Percentiles rank a stretch among this genome's conserved stretches.
Evolutionary conservation across 2,329 filamentous ascomycete species (phyloP).

Genomic region (Ophiosphaerella herpotricha): DNA sequence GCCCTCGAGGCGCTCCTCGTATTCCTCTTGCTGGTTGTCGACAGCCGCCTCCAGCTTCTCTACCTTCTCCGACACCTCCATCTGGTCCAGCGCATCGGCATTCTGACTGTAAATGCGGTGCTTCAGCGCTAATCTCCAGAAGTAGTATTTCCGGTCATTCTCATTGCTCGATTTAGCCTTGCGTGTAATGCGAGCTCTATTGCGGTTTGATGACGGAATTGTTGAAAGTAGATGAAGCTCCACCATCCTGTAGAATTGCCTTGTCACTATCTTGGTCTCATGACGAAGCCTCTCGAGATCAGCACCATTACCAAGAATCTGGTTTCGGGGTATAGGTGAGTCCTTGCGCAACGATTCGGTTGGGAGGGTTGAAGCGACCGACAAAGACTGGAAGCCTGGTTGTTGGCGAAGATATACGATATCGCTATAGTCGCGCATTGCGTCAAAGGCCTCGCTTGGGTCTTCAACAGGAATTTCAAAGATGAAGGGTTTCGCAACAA

Average conservation of each 20-base stretch:
- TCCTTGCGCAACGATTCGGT: slow-evolving; percentile 58
- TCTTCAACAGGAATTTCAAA: slow-evolving; percentile 92
- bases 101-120: slow-evolving; percentile 77
- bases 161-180: slow-evolving; percentile 56
- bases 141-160: slow-evolving; percentile 66
- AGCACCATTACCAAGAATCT: slow-evolving; percentile 62
- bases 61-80: slow-evolving; percentile 66
- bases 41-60: slow-evolving; percentile 74
- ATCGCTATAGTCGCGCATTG: slow-evolving; percentile 77
- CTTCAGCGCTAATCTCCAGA: slow-evolving; percentile 79
- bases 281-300: slow-evolving; percentile 62
- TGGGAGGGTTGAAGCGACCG: slow-evolving; percentile 55
- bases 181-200: slow-evolving; percentile 51
- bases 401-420: slow-evolving; percentile 65
- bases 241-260: slow-evolving; percentile 75
- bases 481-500: slow-evolving; percentile 69
- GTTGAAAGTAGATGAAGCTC: slow-evolving; percentile 73
- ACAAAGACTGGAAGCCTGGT: slow-evolving; percentile 62
- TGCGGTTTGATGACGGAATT: slow-evolving; percentile 57
- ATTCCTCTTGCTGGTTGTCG: slow-evolving; percentile 71
- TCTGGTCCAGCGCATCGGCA: slow-evolving; percentile 69
- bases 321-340: slow-evolving; percentile 54
- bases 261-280: slow-evolving; percentile 70
- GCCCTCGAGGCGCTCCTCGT: slow-evolving; percentile 66
- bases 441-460: slow-evolving; percentile 84